phyloP scores from a whole-genome alignment of 352 stramenopile species.

The Nothophytophthora sp. region DNA sequence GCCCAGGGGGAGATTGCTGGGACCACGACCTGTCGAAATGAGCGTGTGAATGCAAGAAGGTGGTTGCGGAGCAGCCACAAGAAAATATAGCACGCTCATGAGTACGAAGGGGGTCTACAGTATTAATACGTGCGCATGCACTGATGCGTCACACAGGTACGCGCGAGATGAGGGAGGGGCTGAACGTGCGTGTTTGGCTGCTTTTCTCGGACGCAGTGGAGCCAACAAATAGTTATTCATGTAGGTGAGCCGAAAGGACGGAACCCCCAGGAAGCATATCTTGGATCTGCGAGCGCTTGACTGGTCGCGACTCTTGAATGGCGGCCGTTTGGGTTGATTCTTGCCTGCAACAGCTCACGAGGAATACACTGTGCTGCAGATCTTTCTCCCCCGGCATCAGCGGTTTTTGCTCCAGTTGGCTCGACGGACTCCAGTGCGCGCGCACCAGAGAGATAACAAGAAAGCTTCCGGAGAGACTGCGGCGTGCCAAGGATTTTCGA shows the following conservation, averaged over 20 bases:
- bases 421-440: neutral
- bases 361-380: no score
- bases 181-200: slow-evolving; percentile 7
- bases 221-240: no score
- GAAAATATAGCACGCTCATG: slow-evolving; percentile 38
- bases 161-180: no score
- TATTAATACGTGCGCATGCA: no score
- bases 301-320: slow-evolving; percentile 32
- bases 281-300: slow-evolving; percentile 31
- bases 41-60: slow-evolving; percentile 21
- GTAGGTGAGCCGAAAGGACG: no score
- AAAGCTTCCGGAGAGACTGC: slow-evolving; percentile 1
- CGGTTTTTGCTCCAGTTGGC: no score
- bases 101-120: slow-evolving; percentile 17
- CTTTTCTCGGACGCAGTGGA: no score
- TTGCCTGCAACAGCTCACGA: no score
- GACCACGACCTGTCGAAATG: no score
- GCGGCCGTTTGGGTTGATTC: neutral
- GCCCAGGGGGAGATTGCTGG: no score
- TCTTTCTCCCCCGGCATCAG: no score
- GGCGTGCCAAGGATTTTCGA: slow-evolving; percentile 2
- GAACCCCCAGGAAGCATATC: slow-evolving; percentile 20
- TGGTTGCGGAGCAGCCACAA: slow-evolving; percentile 14
- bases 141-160: no score
- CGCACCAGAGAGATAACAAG: neutral